phyloP scores from a whole-genome alignment of 495 filamentous ascomycete genomes.

The Corynascus novoguineensis region DNA sequence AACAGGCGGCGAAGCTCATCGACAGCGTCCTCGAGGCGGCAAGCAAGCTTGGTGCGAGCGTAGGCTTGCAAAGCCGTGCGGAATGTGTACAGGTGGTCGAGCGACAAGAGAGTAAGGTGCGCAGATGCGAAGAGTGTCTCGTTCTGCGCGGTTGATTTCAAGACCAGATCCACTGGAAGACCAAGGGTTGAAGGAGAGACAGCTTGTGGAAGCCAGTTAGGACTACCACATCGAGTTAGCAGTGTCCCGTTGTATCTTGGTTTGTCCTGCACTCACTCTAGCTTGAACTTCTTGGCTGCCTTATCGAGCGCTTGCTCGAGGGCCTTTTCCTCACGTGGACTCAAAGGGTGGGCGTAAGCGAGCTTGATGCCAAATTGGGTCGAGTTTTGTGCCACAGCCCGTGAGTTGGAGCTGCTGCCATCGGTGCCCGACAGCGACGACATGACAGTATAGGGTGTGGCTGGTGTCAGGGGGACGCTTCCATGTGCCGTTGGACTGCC shows the following conservation, averaged over 20 bases:
- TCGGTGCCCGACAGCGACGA: constrained; percentile 30
- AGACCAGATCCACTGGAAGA: constrained; percentile 49
- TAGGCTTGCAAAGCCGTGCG: constrained; percentile 59
- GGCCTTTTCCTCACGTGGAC: constrained; percentile 34
- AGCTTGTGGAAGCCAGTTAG: constrained; percentile 38
- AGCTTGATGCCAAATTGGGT: constrained; percentile 37
- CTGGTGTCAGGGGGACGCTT: constrained; percentile 41
- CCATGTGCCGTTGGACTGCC: constrained; percentile 17
- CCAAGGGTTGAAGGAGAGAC: constrained; percentile 33
- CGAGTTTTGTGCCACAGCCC: constrained; percentile 18
- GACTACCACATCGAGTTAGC: constrained; percentile 18
- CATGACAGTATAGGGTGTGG: constrained; percentile 37
- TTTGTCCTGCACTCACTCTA: constrained; percentile 26
- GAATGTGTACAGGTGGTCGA: constrained; percentile 70
- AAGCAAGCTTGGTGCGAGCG: constrained; percentile 44
- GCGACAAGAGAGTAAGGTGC: constrained; percentile 58
- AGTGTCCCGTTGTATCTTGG: background rate
- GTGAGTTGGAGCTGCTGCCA: constrained; percentile 12
- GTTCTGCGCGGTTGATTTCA: constrained; percentile 62
- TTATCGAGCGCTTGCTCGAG: constrained; percentile 38
- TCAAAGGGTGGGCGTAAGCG: constrained; percentile 31
- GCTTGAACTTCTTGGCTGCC: constrained; percentile 41
- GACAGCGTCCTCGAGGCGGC: constrained; percentile 50
- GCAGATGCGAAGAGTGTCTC: constrained; percentile 66
- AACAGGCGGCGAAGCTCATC: constrained; percentile 59